A percentile compares a stretch with the other conserved stretches of the same genome.
Conservation (phyloP, 805 yeast species). For the Alloascoidea hylecoeti region DNA sequence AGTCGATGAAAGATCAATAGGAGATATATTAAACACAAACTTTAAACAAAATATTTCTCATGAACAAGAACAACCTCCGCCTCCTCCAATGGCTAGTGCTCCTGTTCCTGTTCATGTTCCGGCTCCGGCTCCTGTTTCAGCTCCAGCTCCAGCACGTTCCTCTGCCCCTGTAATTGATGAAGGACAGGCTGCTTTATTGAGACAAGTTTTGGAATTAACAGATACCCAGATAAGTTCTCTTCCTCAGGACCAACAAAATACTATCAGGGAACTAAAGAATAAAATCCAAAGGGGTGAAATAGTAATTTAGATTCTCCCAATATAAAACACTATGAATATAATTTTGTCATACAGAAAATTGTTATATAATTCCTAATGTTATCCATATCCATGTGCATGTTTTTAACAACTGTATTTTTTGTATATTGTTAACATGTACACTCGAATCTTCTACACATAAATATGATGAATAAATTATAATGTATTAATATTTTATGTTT, state of each 20-base stretch:
- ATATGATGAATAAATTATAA: too few species aligned
- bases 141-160: slow-evolving; percentile 6
- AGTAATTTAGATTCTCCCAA: too few species aligned
- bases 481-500: too few species aligned
- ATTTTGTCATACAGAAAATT: too few species aligned
- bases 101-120: slow-evolving; percentile 5
- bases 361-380: too few species aligned
- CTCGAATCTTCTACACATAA: too few species aligned
- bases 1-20: slow-evolving; percentile 15
- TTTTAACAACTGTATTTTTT: too few species aligned
- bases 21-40: slow-evolving; percentile 10
- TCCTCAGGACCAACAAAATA: slow-evolving; percentile 35
- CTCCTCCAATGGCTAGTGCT: slow-evolving; percentile 6
- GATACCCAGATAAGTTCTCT: slow-evolving; percentile 34
- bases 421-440: too few species aligned
- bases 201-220: slow-evolving; percentile 35
- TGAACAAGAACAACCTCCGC: slow-evolving; percentile 6
- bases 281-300: slow-evolving; percentile 10
- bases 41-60: too few species aligned
- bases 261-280: slow-evolving; percentile 15
- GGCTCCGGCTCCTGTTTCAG: slow-evolving; percentile 2
- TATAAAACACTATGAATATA: too few species aligned
- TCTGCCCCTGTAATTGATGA: slow-evolving; percentile 13
- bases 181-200: slow-evolving; percentile 29
- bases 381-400: too few species aligned